Evolutionary conservation across 1,284 basidiomycete species (phyloP).

Genomic region (Caloboletus firmus): DNA sequence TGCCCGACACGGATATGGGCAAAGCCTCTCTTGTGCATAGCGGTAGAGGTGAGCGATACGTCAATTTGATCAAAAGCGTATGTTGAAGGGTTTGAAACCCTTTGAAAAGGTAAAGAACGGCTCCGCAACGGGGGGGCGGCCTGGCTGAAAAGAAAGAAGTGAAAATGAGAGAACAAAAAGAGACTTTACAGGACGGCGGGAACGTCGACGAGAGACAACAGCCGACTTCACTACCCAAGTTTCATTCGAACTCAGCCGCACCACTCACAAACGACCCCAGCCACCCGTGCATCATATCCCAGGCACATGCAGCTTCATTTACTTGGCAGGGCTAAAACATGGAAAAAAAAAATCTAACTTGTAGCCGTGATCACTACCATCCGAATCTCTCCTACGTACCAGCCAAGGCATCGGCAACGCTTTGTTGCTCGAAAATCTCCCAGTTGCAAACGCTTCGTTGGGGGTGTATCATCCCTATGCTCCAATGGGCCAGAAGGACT

Average conservation of each 20-base stretch:
- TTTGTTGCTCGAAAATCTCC: too few species aligned
- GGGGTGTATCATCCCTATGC: too few species aligned
- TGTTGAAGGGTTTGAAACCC: constrained; percentile 8
- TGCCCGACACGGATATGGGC: constrained; percentile 29
- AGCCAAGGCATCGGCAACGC: too few species aligned
- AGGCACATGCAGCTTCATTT: background rate
- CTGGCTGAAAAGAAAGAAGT: constrained; percentile 20
- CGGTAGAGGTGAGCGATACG: constrained; percentile 1
- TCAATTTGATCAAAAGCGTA: constrained; percentile 3
- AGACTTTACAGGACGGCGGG: background rate
- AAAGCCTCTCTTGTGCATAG: constrained; percentile 36
- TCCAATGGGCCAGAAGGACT: constrained; percentile 11
- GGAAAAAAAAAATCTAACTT: background rate
- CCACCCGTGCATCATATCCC: constrained; percentile 16
- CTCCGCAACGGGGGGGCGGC: constrained; percentile 28
- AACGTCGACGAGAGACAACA: constrained; percentile 11
- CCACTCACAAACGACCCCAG: constrained; percentile 8
- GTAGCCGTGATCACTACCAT: too few species aligned
- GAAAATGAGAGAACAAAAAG: constrained; percentile 14
- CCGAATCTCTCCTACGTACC: too few species aligned
- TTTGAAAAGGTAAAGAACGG: constrained; percentile 26
- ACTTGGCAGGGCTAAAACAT: constrained; percentile 13
- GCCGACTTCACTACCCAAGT: background rate
- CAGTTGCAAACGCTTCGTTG: constrained; percentile 38
- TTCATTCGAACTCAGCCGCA: constrained; percentile 31